Evolutionary conservation across 768 basidiomycete genomes (phyloP).

Genomic region (Tricholomella constricta): DNA sequence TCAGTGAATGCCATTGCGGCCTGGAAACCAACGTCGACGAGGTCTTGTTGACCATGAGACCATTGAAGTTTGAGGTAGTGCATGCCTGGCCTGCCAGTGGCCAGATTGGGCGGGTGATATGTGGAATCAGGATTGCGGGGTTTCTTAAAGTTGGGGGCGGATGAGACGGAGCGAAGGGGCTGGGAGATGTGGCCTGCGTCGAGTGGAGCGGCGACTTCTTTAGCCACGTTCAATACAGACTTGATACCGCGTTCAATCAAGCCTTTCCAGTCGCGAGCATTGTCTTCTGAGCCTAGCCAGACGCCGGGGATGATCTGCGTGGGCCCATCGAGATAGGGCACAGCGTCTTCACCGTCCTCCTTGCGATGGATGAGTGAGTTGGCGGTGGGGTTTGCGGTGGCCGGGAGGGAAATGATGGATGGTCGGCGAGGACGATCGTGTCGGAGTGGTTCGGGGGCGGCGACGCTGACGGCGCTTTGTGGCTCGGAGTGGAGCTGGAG

Average conservation of each 20-base stretch:
- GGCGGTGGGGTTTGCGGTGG: constrained; percentile 47
- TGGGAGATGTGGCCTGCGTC: constrained; percentile 46
- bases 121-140: constrained; percentile 43
- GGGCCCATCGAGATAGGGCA: constrained; percentile 81
- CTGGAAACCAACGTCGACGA: constrained; percentile 78
- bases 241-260: constrained; percentile 74
- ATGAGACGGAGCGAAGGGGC: constrained; percentile 60
- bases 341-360: constrained; percentile 59
- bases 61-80: constrained; percentile 89
- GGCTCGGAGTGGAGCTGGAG: constrained; percentile 40
- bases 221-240: constrained; percentile 89
- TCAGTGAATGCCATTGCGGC: constrained; percentile 83
- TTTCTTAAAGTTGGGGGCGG: constrained; percentile 65
- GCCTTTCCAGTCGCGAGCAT: constrained; percentile 78
- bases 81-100: constrained; percentile 74
- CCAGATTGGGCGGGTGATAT: constrained; percentile 67
- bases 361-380: constrained; percentile 59
- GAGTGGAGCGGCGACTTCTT: constrained; percentile 81
- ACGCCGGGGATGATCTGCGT: constrained; percentile 82
- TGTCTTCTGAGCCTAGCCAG: constrained; percentile 92
- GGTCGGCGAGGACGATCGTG: constrained; percentile 56
- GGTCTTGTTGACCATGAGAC: constrained; percentile 93
- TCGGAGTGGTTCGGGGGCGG: constrained; percentile 29
- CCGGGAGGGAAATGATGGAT: constrained; percentile 71
- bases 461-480: constrained; percentile 34